Conservation (phyloP, 768 basidiomycete genomes). For the Boletus subcaerulescens region DNA sequence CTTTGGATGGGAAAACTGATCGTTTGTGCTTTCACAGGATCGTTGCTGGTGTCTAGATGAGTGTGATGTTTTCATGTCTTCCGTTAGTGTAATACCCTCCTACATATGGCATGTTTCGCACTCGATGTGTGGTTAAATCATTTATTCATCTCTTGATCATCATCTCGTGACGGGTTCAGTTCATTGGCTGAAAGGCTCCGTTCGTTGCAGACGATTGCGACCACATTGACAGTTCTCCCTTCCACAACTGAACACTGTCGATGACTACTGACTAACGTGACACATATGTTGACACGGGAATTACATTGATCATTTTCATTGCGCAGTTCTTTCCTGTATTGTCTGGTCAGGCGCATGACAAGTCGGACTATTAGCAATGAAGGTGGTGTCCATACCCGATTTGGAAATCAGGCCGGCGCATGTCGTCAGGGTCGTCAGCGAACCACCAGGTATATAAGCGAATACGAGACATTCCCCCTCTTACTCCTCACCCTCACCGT, state of each 20-base stretch:
- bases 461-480: conserved; percentile 10
- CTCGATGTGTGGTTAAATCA: conserved; percentile 17
- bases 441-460: conserved; percentile 27
- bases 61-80: conserved; percentile 5
- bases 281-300: no score
- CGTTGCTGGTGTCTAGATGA: conserved; percentile 55
- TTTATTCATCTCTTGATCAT: conserved; percentile 8
- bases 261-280: no score
- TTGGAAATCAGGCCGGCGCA: conserved; percentile 6
- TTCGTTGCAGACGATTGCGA: no score
- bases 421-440: conserved; percentile 22
- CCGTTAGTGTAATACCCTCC: conserved; percentile 31
- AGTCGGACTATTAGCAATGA: not conserved
- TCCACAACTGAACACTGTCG: no score
- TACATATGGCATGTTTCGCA: conserved; percentile 20
- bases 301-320: no score
- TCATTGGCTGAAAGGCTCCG: not conserved
- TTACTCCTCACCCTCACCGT: conserved; percentile 13
- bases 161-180: not conserved
- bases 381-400: not conserved
- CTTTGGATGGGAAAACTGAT: conserved; percentile 11
- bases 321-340: no score
- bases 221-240: no score
- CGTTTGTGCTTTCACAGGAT: conserved; percentile 39
- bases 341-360: not conserved